Conservation (phyloP, 2,329 filamentous ascomycete genomes). For the Aspergillus arachidicola region DNA sequence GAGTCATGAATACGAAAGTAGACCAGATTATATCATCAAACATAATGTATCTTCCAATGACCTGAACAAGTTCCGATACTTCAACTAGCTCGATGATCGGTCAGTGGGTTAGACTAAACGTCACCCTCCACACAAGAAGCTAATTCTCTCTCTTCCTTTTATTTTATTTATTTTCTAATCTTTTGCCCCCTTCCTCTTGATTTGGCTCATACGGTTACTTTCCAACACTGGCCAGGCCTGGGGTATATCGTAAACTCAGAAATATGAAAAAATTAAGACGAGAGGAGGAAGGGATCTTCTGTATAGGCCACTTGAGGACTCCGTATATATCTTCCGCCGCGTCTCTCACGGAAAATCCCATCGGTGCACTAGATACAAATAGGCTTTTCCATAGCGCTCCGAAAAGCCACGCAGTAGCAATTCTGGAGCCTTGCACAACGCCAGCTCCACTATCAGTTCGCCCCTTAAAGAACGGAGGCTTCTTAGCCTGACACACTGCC, state of each 20-base stretch:
- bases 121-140: background rate
- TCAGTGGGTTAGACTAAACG: slow-evolving; percentile 1
- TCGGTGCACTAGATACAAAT: slow-evolving; percentile 16
- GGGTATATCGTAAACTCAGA: background rate
- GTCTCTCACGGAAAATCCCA: background rate
- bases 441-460: slow-evolving; percentile 25
- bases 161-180: background rate
- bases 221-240: background rate
- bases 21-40: background rate
- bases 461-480: slow-evolving; percentile 24
- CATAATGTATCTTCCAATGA: background rate
- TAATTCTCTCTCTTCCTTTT: background rate
- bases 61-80: slow-evolving; percentile 7
- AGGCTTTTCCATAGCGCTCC: slow-evolving; percentile 19
- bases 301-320: background rate
- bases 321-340: background rate
- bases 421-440: slow-evolving; percentile 23
- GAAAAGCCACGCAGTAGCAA: slow-evolving; percentile 21
- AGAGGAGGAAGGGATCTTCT: no score
- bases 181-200: background rate
- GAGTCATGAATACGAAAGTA: background rate
- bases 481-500: slow-evolving; percentile 32
- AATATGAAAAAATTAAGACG: background rate
- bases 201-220: background rate
- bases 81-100: background rate